Percentiles rank a stretch among this genome's conserved stretches.
phyloP scores from a whole-genome alignment of 139 green algal genomes.

The Mychonastes homosphaera region DNA sequence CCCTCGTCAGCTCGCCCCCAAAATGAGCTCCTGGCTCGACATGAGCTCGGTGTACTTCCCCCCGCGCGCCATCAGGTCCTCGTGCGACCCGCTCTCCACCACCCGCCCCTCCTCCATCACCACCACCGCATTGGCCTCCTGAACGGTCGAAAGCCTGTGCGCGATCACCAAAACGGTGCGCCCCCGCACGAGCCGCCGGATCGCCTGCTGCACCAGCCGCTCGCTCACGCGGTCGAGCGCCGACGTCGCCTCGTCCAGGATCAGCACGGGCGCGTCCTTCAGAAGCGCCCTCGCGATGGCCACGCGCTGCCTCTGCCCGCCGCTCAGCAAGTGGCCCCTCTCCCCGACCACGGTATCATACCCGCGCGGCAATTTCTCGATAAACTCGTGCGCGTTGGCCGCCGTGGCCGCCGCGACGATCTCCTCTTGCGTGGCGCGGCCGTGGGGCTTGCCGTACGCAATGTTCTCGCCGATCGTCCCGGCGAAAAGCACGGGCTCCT shows the following conservation, averaged over 20 bases:
- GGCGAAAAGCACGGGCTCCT: conserved; percentile 77
- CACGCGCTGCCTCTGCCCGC: conserved; percentile 67
- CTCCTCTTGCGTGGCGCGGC: conserved; percentile 28
- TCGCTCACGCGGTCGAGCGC: conserved; percentile 40
- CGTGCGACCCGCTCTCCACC: conserved; percentile 51
- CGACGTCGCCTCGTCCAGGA: conserved; percentile 87
- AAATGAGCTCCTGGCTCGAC: conserved; percentile 33
- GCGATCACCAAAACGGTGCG: conserved; percentile 89
- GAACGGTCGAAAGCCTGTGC: conserved; percentile 70
- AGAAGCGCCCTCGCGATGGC: conserved; percentile 83
- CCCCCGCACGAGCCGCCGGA: conserved; percentile 72
- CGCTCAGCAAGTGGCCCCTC: conserved; percentile 38
- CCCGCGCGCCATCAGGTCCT: conserved; percentile 30
- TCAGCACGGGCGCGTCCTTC: conserved; percentile 69
- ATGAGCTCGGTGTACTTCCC: conserved; percentile 60
- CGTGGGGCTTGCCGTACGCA: conserved; percentile 55
- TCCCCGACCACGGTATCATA: conserved; percentile 65
- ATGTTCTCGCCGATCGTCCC: conserved; percentile 85
- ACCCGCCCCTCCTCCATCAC: conserved; percentile 46
- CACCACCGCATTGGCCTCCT: conserved; percentile 69
- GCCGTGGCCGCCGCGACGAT: conserved; percentile 56
- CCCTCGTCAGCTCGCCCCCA: conserved; percentile 22
- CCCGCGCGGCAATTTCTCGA: conserved; percentile 56
- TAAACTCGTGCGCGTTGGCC: conserved; percentile 86
- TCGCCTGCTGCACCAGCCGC: conserved; percentile 72